A percentile compares a stretch with the other conserved stretches of the same genome.
These are phyloP conservation scores for Aspergillus flavus DNA, from an alignment of 2,329 filamentous ascomycete species.

Conservation along the genomic window DNA sequence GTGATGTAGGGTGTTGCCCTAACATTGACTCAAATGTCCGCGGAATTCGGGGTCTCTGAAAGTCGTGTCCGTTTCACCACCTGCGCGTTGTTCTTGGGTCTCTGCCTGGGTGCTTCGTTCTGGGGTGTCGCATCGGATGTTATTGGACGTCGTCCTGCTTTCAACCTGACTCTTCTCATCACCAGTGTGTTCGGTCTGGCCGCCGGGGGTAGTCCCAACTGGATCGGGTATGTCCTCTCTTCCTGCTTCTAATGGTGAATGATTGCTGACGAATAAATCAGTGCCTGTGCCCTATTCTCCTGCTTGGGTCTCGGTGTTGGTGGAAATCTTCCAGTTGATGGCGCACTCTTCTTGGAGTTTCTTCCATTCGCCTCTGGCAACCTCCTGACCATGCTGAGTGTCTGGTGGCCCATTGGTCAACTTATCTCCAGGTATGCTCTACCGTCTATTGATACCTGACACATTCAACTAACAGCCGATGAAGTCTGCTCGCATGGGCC, in stretches of 20 bases:
- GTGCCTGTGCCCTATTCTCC: constrained; percentile 62
- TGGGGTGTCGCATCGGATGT: constrained; percentile 82
- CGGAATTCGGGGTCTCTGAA: constrained; percentile 70
- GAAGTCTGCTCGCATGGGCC: constrained; percentile 66
- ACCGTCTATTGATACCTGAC: background rate
- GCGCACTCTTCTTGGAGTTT: constrained; percentile 81
- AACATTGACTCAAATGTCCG: constrained; percentile 72
- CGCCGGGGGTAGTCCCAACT: constrained; percentile 68
- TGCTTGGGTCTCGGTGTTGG: constrained; percentile 69
- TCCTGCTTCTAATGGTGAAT: background rate
- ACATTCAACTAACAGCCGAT: background rate
- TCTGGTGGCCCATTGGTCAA: constrained; percentile 87
- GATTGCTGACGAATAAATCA: constrained; percentile 15
- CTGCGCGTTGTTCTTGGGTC: constrained; percentile 72
- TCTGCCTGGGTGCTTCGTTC: constrained; percentile 75
- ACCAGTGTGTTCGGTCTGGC: constrained; percentile 74
- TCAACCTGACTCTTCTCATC: constrained; percentile 77
- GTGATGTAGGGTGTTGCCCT: constrained; percentile 68
- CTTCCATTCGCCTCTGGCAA: constrained; percentile 73
- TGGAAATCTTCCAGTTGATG: constrained; percentile 78
- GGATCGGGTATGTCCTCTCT: constrained; percentile 53
- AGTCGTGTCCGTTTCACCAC: constrained; percentile 80
- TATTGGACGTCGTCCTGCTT: constrained; percentile 75
- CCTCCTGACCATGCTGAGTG: constrained; percentile 75
- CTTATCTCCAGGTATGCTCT: constrained; percentile 58